These are phyloP conservation scores for Primulina eburnea DNA, from an alignment of 257 asterid species.

Conservation along the genomic window DNA sequence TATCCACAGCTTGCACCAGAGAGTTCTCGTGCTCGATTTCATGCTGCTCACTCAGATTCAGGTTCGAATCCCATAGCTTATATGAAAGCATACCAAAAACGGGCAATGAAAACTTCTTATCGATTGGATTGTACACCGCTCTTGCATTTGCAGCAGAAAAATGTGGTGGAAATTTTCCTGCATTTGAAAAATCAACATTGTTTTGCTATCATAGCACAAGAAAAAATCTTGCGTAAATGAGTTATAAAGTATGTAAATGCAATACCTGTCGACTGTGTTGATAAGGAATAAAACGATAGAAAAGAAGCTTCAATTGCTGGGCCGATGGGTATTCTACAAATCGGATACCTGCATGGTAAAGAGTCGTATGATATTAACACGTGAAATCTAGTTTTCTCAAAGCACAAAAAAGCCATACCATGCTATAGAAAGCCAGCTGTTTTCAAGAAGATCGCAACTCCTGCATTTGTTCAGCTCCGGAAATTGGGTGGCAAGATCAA, in stretches of 20 bases:
- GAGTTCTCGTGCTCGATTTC: constrained; percentile 65
- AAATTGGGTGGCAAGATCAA: too few species aligned
- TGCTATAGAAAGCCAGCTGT: constrained; percentile 44
- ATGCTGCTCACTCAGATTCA: constrained; percentile 45
- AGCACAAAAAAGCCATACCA: constrained; percentile 44
- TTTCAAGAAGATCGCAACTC: too few species aligned
- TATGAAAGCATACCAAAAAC: constrained; percentile 75
- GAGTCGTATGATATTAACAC: constrained; percentile 7
- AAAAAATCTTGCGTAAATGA: too few species aligned
- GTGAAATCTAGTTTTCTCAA: neutral
- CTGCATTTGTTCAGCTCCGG: too few species aligned
- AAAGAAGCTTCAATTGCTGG: constrained; percentile 50
- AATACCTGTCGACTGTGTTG: constrained; percentile 60
- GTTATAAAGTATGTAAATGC: constrained; percentile 20
- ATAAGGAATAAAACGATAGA: constrained; percentile 49
- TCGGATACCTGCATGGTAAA: constrained; percentile 63
- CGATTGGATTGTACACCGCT: constrained; percentile 35
- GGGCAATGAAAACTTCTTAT: constrained; percentile 55
- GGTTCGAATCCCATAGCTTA: constrained; percentile 59
- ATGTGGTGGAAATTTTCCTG: constrained; percentile 37
- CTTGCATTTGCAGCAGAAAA: constrained; percentile 40
- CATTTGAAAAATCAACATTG: constrained; percentile 1
- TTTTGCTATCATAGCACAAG: too few species aligned
- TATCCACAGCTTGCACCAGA: constrained; percentile 56
- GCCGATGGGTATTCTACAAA: constrained; percentile 57